Evolutionary conservation across 2,329 filamentous ascomycete genomes (phyloP).

Genomic region (Aureobasidium sp.): DNA sequence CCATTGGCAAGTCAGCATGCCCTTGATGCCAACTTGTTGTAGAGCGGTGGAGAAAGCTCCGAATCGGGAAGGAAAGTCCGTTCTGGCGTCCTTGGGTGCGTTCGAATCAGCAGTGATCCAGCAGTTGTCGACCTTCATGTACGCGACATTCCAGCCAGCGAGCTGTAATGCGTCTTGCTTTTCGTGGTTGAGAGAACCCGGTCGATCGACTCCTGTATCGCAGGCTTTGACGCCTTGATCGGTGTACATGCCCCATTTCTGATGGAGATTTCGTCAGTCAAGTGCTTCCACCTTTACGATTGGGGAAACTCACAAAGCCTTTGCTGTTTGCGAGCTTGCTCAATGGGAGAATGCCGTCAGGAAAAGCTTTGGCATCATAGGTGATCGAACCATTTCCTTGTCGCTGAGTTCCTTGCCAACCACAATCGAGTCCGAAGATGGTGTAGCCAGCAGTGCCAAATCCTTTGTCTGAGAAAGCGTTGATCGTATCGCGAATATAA

Average conservation of each 20-base stretch:
- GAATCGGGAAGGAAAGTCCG: constrained; percentile 25
- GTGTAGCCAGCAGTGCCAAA: constrained; percentile 43
- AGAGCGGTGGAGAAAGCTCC: constrained; percentile 23
- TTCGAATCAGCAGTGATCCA: constrained; percentile 22
- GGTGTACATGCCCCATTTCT: constrained; percentile 52
- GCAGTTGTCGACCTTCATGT: constrained; percentile 30
- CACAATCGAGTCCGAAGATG: constrained; percentile 53
- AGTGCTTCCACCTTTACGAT: not conserved
- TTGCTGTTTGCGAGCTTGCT: constrained; percentile 43
- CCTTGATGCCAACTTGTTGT: constrained; percentile 25
- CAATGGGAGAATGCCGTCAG: constrained; percentile 43
- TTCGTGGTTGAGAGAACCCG: constrained; percentile 23
- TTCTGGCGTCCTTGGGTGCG: constrained; percentile 25
- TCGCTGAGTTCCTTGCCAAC: constrained; percentile 42
- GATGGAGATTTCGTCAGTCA: not conserved
- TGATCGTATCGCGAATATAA: constrained; percentile 20
- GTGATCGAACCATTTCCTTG: constrained; percentile 41
- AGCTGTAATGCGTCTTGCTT: constrained; percentile 24
- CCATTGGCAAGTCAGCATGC: constrained; percentile 26
- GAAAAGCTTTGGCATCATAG: constrained; percentile 47
- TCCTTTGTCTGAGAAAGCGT: constrained; percentile 18
- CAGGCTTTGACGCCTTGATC: constrained; percentile 25
- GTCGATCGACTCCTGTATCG: constrained; percentile 19
- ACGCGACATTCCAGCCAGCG: constrained; percentile 24
- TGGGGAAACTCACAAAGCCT: not conserved